Evolutionary conservation across 306 rosid species (phyloP).

Genomic region (Cicer pinnatifidum): DNA sequence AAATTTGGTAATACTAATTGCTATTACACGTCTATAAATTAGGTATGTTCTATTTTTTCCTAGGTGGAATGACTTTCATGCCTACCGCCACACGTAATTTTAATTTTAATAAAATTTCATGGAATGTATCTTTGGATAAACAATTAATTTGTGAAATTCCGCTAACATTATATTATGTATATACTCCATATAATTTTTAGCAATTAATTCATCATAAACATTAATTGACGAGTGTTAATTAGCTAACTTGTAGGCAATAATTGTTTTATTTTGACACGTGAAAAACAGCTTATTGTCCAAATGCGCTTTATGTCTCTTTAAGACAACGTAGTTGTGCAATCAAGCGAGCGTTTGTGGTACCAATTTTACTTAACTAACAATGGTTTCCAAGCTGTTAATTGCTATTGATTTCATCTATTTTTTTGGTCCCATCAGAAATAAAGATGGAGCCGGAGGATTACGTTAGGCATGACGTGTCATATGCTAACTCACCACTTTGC

Average conservation of each 20-base stretch:
- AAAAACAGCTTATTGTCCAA: conserved; percentile 33
- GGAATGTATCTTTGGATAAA: background rate
- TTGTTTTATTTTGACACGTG: conserved; percentile 45
- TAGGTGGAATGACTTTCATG: background rate
- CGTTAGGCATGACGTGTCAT: background rate
- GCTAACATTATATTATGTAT: background rate
- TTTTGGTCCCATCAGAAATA: conserved; percentile 9
- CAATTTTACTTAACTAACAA: background rate
- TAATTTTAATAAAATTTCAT: background rate
- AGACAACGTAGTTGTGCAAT: conserved; percentile 26
- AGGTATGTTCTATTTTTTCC: conserved; percentile 10
- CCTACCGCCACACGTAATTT: background rate
- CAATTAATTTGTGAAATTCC: background rate
- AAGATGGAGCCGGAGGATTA: background rate
- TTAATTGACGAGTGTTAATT: conserved; percentile 25
- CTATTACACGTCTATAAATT: conserved; percentile 22
- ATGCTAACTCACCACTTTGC: conserved; percentile 1
- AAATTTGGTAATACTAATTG: background rate
- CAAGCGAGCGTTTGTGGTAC: background rate
- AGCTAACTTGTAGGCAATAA: conserved; percentile 39
- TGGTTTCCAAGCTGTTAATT: background rate
- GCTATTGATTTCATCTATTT: background rate
- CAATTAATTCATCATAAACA: background rate
- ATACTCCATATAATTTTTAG: background rate
- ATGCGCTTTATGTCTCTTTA: conserved; percentile 45